A percentile compares a stretch with the other conserved stretches of the same genome.
These are phyloP conservation scores for Eudorina sp. DNA, from an alignment of 139 green algal species.

Conservation along the genomic window DNA sequence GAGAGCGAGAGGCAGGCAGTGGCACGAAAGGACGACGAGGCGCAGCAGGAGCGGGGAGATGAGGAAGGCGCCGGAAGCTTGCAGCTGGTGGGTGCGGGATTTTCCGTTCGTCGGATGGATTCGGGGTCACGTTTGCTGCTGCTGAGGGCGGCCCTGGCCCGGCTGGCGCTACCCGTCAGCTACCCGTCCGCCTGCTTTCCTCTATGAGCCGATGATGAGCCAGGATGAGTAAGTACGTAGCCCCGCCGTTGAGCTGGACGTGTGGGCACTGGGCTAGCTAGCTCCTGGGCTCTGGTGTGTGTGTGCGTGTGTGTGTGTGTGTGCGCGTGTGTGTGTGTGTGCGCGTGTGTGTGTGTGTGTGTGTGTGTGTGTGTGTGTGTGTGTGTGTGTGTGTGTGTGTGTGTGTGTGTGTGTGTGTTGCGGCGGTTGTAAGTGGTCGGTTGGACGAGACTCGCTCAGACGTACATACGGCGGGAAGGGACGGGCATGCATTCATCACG, in stretches of 20 bases:
- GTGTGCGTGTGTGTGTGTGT: background rate
- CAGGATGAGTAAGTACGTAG: background rate
- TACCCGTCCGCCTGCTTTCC: background rate
- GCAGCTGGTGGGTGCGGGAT: background rate
- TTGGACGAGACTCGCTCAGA: too few species aligned
- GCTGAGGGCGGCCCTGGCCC: background rate
- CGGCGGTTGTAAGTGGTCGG: too few species aligned
- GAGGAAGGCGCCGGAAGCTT: background rate
- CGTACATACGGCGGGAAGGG: too few species aligned
- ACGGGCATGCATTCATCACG: too few species aligned
- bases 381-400: too few species aligned
- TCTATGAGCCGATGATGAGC: background rate
- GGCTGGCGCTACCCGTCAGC: background rate
- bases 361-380: too few species aligned
- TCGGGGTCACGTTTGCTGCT: background rate
- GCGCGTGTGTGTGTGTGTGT: too few species aligned
- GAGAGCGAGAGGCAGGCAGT: too few species aligned
- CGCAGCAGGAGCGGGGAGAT: background rate
- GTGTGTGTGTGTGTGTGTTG: too few species aligned
- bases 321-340: background rate
- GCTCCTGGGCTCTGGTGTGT: background rate
- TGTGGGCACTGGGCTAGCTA: background rate
- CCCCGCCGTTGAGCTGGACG: background rate
- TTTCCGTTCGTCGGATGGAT: background rate
- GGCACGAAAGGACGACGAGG: too few species aligned